Conservation (phyloP, 2,329 filamentous ascomycete genomes). For the Incumbomyces lentus region DNA sequence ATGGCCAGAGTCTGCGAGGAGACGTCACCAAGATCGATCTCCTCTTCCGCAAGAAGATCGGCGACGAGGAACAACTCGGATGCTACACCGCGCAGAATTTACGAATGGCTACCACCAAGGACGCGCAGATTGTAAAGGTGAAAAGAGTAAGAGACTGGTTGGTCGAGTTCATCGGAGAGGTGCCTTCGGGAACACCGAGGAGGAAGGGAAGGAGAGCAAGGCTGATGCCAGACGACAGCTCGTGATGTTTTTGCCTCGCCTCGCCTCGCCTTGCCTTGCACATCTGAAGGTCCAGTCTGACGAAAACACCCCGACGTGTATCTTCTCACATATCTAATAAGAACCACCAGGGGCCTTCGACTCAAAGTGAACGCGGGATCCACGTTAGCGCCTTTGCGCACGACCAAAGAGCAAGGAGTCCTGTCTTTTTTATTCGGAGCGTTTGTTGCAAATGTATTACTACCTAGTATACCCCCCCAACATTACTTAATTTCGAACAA, state of each 20-base stretch:
- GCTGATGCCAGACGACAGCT: slow-evolving; percentile 31
- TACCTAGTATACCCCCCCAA: too few species aligned
- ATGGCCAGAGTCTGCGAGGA: slow-evolving; percentile 69
- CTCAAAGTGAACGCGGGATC: too few species aligned
- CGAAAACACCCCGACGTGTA: too few species aligned
- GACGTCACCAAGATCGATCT: slow-evolving; percentile 60
- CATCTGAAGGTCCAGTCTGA: too few species aligned
- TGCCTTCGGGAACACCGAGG: slow-evolving; percentile 19
- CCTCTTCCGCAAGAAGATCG: slow-evolving; percentile 47
- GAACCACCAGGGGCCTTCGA: too few species aligned
- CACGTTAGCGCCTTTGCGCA: too few species aligned
- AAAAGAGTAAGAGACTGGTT: slow-evolving; percentile 66
- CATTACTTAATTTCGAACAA: too few species aligned
- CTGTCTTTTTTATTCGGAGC: too few species aligned
- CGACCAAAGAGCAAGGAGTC: too few species aligned
- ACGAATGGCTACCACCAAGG: slow-evolving; percentile 25
- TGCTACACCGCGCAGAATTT: slow-evolving; percentile 48
- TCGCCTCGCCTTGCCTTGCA: too few species aligned
- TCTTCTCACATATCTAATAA: too few species aligned
- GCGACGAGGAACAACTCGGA: slow-evolving; percentile 44
- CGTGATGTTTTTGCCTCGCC: slow-evolving; percentile 21
- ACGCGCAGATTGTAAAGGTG: slow-evolving; percentile 53
- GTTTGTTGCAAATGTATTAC: too few species aligned
- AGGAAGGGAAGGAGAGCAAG: slow-evolving; percentile 6
- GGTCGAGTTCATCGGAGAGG: slow-evolving; percentile 51